phyloP scores from a whole-genome alignment of 129 eudicot species.

The Centrapalus pauciflorus region DNA sequence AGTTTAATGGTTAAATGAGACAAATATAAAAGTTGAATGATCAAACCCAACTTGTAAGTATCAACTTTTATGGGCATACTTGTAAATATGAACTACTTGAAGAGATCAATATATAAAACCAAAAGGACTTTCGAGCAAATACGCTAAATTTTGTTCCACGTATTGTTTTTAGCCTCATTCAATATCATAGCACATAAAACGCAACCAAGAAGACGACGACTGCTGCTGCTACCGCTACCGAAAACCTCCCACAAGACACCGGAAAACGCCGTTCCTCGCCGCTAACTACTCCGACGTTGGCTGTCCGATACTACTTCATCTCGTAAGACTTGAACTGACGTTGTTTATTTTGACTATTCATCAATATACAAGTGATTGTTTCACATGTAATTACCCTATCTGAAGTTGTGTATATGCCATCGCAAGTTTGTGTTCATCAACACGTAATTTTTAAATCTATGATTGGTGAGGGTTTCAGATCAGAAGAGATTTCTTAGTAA shows the following conservation, averaged over 20 bases:
- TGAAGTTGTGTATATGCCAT: background rate
- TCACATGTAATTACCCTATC: slow-evolving; percentile 5
- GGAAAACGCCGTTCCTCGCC: slow-evolving; percentile 14
- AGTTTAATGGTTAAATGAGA: too few species aligned
- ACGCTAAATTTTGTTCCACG: background rate
- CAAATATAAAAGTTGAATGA: too few species aligned
- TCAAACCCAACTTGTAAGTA: too few species aligned
- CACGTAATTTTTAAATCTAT: background rate
- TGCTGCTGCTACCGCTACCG: slow-evolving; percentile 10
- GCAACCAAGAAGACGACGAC: slow-evolving; percentile 22
- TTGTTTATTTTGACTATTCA: background rate
- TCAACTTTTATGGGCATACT: background rate
- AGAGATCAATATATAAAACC: background rate
- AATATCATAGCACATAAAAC: slow-evolving; percentile 7
- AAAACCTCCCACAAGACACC: slow-evolving; percentile 20
- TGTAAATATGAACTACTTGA: background rate
- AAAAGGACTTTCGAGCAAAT: slow-evolving; percentile 12
- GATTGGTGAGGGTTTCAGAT: slow-evolving; percentile 12
- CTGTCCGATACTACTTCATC: background rate
- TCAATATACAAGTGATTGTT: background rate
- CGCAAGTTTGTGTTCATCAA: background rate
- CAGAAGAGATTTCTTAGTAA: slow-evolving; percentile 6
- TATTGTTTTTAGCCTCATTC: background rate
- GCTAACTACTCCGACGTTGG: background rate
- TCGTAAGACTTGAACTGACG: slow-evolving; percentile 16